Conservation (phyloP, 2,329 filamentous ascomycete species). For the Dryadomyces quercus-mongolicae region DNA sequence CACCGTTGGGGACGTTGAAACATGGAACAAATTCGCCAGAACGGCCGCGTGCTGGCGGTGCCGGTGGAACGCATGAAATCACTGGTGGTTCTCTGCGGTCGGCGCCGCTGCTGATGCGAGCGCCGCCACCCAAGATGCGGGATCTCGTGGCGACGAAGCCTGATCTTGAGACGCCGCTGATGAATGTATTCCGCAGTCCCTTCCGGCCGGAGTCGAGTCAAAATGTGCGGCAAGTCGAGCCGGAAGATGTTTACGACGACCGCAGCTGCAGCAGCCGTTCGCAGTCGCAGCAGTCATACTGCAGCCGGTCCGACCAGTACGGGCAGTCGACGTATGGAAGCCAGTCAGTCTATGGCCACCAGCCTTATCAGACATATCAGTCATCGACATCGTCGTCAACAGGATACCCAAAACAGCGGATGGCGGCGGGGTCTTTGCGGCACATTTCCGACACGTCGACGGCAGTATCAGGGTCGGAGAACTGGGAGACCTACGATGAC, state of each 20-base stretch:
- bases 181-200: slow-evolving; percentile 29
- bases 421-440: slow-evolving; percentile 27
- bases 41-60: slow-evolving; percentile 31
- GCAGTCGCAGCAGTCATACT: slow-evolving; percentile 7
- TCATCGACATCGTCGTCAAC: background rate
- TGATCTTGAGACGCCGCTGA: slow-evolving; percentile 37
- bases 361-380: slow-evolving; percentile 1
- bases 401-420: slow-evolving; percentile 24
- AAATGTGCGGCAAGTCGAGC: slow-evolving; percentile 45
- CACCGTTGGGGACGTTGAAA: slow-evolving; percentile 56
- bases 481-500: slow-evolving; percentile 96
- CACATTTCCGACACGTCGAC: slow-evolving; percentile 72
- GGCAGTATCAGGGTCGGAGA: slow-evolving; percentile 72
- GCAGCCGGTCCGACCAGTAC: background rate
- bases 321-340: background rate
- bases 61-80: too few relatives aligned
- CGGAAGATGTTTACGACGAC: slow-evolving; percentile 83
- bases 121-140: slow-evolving; percentile 86
- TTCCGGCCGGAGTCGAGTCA: slow-evolving; percentile 29
- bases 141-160: slow-evolving; percentile 48
- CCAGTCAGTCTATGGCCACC: slow-evolving; percentile 1
- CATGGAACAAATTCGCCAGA: slow-evolving; percentile 74
- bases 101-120: slow-evolving; percentile 44
- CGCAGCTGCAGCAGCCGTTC: slow-evolving; percentile 11
- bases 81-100: slow-evolving; percentile 27